Base-by-base conservation (phyloP, 2,329 filamentous ascomycete species). In the Trichoderma sp. region DNA sequence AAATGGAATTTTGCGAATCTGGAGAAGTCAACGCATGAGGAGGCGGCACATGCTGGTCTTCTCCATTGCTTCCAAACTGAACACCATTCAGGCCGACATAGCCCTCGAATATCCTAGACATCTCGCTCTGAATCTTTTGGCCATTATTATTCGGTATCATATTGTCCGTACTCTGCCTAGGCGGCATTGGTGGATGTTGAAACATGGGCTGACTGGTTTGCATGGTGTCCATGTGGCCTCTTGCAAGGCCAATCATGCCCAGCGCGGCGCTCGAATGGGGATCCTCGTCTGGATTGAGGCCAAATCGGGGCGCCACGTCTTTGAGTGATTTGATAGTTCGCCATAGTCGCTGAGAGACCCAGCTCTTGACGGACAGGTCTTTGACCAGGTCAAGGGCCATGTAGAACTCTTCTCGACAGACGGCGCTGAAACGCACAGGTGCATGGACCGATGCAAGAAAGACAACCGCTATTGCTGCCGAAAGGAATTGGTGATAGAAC, bases 401-500 rank as follows among this genome's bases (percentile, higher is more conserved):
- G 80, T 93, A 93, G 75, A 94, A 94, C 77, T 94, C 91, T 55
- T 91, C 87, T 21, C 91, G 85, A 71, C 90, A 93, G 28, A 84
- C 79, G 11, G 85, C 82, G 73, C 88, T 91, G 77, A 94, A 94
- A 30, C 89, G 85, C 0, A 90, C 85, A 0, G 91, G 91, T 0
- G 90, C 90, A 74, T 94, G 91, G 3, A 90, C 90, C 0, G 90
- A 91, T 1, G 91, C 91, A 1, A 94, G 84, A 75, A 94, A 94
- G 14, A 94, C 82, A 3, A 92, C 91, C 0, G 91, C 90, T 24
- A 94, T 87, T 1, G 90, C 89, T 0, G 90, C 91, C 1, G 90
- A 89, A 24, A 94, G 83, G 74, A 94, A 94, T 73, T 94, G 91
- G 77, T 94, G 91, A 80, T 93, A 94, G 76, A 93, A 91, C 7